Conservation (phyloP, 495 filamentous ascomycete genomes). For the Aspergillus baeticus region DNA sequence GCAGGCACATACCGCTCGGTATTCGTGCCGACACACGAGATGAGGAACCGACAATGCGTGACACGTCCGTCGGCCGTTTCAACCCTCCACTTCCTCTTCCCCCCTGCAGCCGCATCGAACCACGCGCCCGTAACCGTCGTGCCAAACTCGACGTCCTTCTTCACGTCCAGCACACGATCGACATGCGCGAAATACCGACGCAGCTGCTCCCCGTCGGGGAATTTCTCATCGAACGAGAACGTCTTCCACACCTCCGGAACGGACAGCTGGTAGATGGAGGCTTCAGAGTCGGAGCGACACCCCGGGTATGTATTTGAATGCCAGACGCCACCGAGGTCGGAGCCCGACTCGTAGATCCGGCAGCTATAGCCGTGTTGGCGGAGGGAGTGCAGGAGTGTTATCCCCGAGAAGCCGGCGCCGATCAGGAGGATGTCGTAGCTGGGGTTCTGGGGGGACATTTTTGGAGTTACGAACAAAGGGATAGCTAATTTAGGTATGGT, state of each 20-base stretch:
- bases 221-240: constrained; percentile 48
- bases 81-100: constrained; percentile 41
- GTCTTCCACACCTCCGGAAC: constrained; percentile 46
- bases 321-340: constrained; percentile 50
- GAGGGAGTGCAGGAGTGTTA: constrained; percentile 34
- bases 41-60: constrained; percentile 41
- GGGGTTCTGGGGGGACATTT: too few relatives aligned
- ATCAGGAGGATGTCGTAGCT: constrained; percentile 25
- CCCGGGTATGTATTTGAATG: constrained; percentile 53
- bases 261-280: constrained; percentile 48
- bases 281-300: constrained; percentile 39
- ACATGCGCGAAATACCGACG: constrained; percentile 47
- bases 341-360: constrained; percentile 43
- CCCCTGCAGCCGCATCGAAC: constrained; percentile 27
- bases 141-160: constrained; percentile 47
- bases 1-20: constrained; percentile 35
- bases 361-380: constrained; percentile 30
- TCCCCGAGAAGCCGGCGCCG: constrained; percentile 37
- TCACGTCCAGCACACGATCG: constrained; percentile 33
- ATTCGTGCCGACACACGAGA: constrained; percentile 29
- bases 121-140: constrained; percentile 40
- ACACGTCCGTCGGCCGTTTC: constrained; percentile 38
- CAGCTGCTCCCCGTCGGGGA: constrained; percentile 45
- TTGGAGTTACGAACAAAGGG: too few relatives aligned
- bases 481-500: too few relatives aligned